These are phyloP conservation scores for Phytopythium boreale DNA, from an alignment of 352 stramenopile species.

Conservation along the genomic window DNA sequence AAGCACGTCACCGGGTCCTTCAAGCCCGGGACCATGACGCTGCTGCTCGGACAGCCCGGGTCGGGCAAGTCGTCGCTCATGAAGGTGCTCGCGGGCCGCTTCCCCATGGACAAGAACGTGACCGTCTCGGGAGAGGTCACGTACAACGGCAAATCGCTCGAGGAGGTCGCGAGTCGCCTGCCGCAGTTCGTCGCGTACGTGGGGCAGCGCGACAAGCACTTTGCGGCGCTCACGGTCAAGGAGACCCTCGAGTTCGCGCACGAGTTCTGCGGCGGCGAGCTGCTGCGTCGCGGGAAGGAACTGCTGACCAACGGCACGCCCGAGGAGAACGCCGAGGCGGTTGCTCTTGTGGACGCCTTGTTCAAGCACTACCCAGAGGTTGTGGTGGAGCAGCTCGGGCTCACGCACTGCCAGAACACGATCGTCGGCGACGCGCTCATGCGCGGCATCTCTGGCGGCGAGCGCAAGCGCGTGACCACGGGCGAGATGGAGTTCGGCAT, in stretches of 20 bases:
- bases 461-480: slow-evolving; percentile 51
- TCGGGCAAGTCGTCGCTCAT: too few relatives aligned
- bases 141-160: slow-evolving; percentile 38
- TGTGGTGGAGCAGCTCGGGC: slow-evolving; percentile 46
- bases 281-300: slow-evolving; percentile 26
- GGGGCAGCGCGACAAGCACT: slow-evolving; percentile 37
- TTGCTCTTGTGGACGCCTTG: slow-evolving; percentile 21
- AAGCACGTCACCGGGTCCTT: slow-evolving; percentile 30
- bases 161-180: slow-evolving; percentile 30
- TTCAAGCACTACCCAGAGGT: slow-evolving; percentile 52
- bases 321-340: slow-evolving; percentile 39
- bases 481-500: slow-evolving; percentile 39
- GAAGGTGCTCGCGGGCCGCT: slow-evolving; percentile 33
- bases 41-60: slow-evolving; percentile 13
- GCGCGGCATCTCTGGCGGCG: slow-evolving; percentile 50
- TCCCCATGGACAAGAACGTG: slow-evolving; percentile 34
- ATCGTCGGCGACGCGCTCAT: too few relatives aligned
- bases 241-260: too few relatives aligned
- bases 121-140: slow-evolving; percentile 35
- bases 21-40: slow-evolving; percentile 35
- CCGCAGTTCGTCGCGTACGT: slow-evolving; percentile 56
- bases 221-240: slow-evolving; percentile 41
- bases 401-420: too few relatives aligned
- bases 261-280: slow-evolving; percentile 42
- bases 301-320: slow-evolving; percentile 28